These are phyloP conservation scores for Leccinum rimulosum DNA, from an alignment of 768 basidiomycete species.

Conservation along the genomic window DNA sequence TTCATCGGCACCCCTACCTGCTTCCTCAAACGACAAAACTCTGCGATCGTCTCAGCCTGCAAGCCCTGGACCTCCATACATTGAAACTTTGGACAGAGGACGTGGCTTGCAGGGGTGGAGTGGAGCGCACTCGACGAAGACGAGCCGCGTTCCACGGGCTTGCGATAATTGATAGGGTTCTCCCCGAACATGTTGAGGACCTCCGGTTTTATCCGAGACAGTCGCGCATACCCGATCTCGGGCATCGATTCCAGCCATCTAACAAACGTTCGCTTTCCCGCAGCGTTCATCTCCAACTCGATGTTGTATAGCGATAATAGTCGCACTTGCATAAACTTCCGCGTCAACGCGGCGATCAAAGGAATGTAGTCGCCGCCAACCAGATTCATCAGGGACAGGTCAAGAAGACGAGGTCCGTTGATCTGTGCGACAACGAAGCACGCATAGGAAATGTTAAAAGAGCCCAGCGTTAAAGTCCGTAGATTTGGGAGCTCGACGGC, in stretches of 20 bases:
- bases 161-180: conserved; percentile 32
- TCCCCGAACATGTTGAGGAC: conserved; percentile 50
- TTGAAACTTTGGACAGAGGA: conserved; percentile 45
- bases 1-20: conserved; percentile 43
- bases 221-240: conserved; percentile 45
- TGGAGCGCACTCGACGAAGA: conserved; percentile 1
- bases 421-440: conserved; percentile 47
- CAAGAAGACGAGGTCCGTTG: conserved; percentile 53
- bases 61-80: conserved; percentile 47
- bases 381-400: conserved; percentile 57
- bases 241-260: conserved; percentile 62
- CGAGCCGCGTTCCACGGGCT: conserved; percentile 2
- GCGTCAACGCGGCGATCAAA: conserved; percentile 46
- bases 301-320: conserved; percentile 52
- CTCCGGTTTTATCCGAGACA: conserved; percentile 41
- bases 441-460: conserved; percentile 49
- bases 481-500: conserved; percentile 51
- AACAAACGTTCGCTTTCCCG: conserved; percentile 35
- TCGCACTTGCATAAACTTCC: conserved; percentile 49
- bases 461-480: conserved; percentile 53
- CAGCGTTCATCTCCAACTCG: conserved; percentile 31
- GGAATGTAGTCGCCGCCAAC: conserved; percentile 49
- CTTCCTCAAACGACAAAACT: conserved; percentile 38
- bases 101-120: conserved; percentile 8
- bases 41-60: conserved; percentile 30